Conservation (phyloP, 2,329 filamentous ascomycete genomes). For the Colletotrichum tabaci region DNA sequence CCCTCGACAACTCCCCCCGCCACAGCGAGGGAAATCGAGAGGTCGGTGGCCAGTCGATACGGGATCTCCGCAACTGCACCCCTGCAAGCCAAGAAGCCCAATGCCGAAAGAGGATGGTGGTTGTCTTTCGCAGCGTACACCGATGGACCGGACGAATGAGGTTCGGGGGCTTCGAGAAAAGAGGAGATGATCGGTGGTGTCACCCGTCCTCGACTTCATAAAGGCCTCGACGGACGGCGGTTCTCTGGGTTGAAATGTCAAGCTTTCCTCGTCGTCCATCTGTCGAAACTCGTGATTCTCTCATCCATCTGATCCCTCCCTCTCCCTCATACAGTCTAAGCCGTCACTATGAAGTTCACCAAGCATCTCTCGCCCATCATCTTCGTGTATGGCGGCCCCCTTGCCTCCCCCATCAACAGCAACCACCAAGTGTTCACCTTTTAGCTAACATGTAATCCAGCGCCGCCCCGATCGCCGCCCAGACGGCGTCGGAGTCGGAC, state of each 20-base stretch:
- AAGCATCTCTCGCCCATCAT: background rate
- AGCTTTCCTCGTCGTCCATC: background rate
- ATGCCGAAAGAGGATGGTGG: slow-evolving; percentile 27
- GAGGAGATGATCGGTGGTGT: slow-evolving; percentile 3
- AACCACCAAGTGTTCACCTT: no score
- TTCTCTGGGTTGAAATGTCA: background rate
- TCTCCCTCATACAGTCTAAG: background rate
- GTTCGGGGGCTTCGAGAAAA: background rate
- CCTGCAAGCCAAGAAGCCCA: slow-evolving; percentile 22
- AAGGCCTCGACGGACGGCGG: background rate
- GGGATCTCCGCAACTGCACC: slow-evolving; percentile 3
- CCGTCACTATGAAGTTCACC: background rate
- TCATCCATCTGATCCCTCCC: background rate
- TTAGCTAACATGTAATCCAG: background rate
- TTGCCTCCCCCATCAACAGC: background rate
- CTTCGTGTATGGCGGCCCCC: background rate
- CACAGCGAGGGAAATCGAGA: background rate
- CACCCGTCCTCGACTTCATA: background rate
- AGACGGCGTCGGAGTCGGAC: slow-evolving; percentile 8
- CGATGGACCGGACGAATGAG: slow-evolving; percentile 17
- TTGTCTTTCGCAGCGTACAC: slow-evolving; percentile 8
- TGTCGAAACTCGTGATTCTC: no score
- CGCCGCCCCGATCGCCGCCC: slow-evolving; percentile 20
- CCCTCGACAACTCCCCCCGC: background rate
- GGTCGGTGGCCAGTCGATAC: slow-evolving; percentile 18